phyloP scores from a whole-genome alignment of 257 asterid genomes.

The Perilla frutescens region DNA sequence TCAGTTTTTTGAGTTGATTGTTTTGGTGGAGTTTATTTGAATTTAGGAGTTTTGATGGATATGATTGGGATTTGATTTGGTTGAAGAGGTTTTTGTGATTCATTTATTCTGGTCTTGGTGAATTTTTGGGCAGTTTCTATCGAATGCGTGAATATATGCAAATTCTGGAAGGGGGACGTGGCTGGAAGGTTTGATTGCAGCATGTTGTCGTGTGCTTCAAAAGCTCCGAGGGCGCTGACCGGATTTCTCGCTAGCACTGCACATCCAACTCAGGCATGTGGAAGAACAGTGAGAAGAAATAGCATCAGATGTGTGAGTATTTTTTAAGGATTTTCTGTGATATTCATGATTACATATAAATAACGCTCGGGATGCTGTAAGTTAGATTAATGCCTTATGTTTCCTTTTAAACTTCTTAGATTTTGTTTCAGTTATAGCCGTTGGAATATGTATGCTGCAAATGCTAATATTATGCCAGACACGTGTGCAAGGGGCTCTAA shows the following conservation, averaged over 20 bases:
- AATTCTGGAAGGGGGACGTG: constrained; percentile 75
- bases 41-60: background rate
- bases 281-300: constrained; percentile 48
- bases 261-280: constrained; percentile 58
- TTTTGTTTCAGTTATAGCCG: background rate
- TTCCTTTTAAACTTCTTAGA: constrained; percentile 21
- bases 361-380: background rate
- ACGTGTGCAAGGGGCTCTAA: background rate
- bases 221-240: constrained; percentile 79
- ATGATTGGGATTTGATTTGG: background rate
- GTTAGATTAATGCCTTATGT: constrained; percentile 16
- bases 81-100: background rate
- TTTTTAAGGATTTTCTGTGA: background rate
- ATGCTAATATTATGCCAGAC: constrained; percentile 6
- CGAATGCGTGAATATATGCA: constrained; percentile 76
- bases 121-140: constrained; percentile 61
- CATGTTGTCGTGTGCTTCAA: constrained; percentile 74
- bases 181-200: constrained; percentile 75
- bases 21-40: constrained; percentile 8
- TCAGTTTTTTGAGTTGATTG: constrained; percentile 18
- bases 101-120: background rate
- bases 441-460: constrained; percentile 11
- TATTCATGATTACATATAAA: background rate
- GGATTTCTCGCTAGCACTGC: constrained; percentile 90
- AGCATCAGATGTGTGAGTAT: constrained; percentile 62